phyloP scores from a whole-genome alignment of 352 stramenopile species.

The Pythium grandisporangium region DNA sequence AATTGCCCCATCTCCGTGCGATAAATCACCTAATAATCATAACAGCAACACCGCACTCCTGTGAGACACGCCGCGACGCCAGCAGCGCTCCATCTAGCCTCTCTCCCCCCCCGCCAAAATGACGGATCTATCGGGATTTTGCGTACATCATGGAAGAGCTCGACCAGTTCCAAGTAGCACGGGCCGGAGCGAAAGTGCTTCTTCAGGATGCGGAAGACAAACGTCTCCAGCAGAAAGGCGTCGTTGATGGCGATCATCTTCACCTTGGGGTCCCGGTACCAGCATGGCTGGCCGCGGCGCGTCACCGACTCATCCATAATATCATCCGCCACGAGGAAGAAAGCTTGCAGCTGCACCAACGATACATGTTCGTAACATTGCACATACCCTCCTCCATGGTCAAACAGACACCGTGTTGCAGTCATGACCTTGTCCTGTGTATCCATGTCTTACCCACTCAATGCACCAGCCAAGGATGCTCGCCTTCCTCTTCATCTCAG shows the following conservation, averaged over 20 bases:
- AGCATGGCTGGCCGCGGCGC: slow-evolving; percentile 95
- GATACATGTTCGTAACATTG: background rate
- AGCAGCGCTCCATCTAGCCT: too few relatives aligned
- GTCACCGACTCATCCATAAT: slow-evolving; percentile 97
- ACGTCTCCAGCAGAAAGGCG: slow-evolving; percentile 92
- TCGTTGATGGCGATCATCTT: slow-evolving; percentile 97
- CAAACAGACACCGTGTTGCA: slow-evolving; percentile 3
- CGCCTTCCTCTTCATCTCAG: slow-evolving; percentile 73
- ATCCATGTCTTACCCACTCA: slow-evolving; percentile 92
- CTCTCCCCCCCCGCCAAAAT: too few relatives aligned
- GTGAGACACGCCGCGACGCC: too few relatives aligned
- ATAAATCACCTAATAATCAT: slow-evolving; percentile 96
- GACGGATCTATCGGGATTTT: background rate
- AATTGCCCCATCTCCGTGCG: slow-evolving; percentile 96
- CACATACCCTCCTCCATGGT: background rate
- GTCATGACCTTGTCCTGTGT: too few relatives aligned
- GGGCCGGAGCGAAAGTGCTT: slow-evolving; percentile 79
- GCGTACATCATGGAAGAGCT: slow-evolving; percentile 91
- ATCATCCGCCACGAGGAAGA: slow-evolving; percentile 98
- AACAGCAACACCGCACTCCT: slow-evolving; percentile 17
- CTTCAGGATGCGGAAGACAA: slow-evolving; percentile 86
- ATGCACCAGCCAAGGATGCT: slow-evolving; percentile 97
- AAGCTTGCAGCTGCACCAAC: slow-evolving; percentile 89
- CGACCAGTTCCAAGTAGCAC: slow-evolving; percentile 91
- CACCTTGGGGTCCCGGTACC: slow-evolving; percentile 89